Base-by-base conservation (phyloP, 139 green algal genomes). In the Volvox reticuliferus region DNA sequence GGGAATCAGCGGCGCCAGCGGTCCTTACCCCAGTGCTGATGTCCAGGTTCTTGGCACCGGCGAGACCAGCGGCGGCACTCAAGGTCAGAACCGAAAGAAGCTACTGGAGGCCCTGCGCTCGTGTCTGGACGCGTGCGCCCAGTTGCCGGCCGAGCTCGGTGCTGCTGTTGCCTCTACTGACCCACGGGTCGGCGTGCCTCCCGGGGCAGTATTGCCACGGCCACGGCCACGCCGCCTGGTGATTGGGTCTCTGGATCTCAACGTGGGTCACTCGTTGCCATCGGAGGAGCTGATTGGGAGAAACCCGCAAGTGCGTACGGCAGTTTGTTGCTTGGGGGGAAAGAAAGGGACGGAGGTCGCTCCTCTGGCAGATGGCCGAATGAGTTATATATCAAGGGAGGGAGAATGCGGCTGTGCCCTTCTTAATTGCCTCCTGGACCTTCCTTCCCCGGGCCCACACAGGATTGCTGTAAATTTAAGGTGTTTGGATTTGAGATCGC, bases 201-300 rank as follows among this genome's bases (percentile, higher is more conserved):
- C 65, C 6, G 65, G 21, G 21, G 6, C 65, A 28, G 73, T 35
- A 24, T 61, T 36, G 32, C 77, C 26, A 36, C 77, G 17, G 76
- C 21, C 20, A 9, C 78, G 78, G 78, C 32, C 14, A 0, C 63
- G 82, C 0, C 85, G 71, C 33, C 22, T 89, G 69, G 85, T 97
- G 50, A 81, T 98, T 0, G 97, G 93, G 5, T 96, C 92, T 0
- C 92, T 98, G 61, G 97, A 98, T 86, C 14, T 98, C 6, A 98
- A 98, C 69, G 81, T 95, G 33, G 96, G 96, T 6, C 28, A 83
- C 2, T 90, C 93, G 12, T 88, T 98, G 82, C 96, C 96, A 19
- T 93, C 95, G 14, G 97, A 98, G 86, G 95, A 98, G 88, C 93
- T 98, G 18, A 79, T 95, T 5, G 96, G 96, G 0, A 30, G 16